Conservation (phyloP, 306 rosid species). For the Psophocarpus tetragonolobus region DNA sequence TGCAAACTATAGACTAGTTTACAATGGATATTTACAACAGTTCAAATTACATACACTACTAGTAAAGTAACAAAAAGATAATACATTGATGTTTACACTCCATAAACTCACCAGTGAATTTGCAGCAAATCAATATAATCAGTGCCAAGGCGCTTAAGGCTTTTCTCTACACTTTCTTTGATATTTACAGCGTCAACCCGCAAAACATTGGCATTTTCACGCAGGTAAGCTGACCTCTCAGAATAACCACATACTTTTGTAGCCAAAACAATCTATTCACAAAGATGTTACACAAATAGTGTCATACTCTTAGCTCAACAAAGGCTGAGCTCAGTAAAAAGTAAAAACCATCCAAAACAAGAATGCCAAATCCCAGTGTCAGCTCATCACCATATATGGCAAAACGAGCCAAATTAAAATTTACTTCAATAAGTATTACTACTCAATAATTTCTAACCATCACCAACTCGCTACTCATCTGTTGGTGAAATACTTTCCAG, state of each 20-base stretch:
- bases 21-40: not conserved
- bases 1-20: not conserved
- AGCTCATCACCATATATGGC: not conserved
- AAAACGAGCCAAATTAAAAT: slow-evolving; percentile 13
- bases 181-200: slow-evolving; percentile 87
- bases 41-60: slow-evolving; percentile 2
- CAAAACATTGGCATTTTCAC: slow-evolving; percentile 64
- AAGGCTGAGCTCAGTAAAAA: not conserved
- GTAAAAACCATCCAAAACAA: not conserved
- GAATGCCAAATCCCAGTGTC: slow-evolving; percentile 24
- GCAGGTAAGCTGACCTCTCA: slow-evolving; percentile 61
- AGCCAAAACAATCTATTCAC: slow-evolving; percentile 68
- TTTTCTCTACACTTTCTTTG: slow-evolving; percentile 93
- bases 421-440: not conserved
- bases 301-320: slow-evolving; percentile 23
- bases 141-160: slow-evolving; percentile 85
- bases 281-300: slow-evolving; percentile 15
- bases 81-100: not conserved
- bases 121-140: slow-evolving; percentile 93
- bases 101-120: slow-evolving; percentile 80
- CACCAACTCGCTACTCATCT: too few species aligned
- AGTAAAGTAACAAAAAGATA: not conserved
- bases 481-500: too few species aligned
- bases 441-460: too few species aligned
- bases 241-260: slow-evolving; percentile 87